Conservation (phyloP, 2,329 filamentous ascomycete species). For the Colletotrichum sp. region DNA sequence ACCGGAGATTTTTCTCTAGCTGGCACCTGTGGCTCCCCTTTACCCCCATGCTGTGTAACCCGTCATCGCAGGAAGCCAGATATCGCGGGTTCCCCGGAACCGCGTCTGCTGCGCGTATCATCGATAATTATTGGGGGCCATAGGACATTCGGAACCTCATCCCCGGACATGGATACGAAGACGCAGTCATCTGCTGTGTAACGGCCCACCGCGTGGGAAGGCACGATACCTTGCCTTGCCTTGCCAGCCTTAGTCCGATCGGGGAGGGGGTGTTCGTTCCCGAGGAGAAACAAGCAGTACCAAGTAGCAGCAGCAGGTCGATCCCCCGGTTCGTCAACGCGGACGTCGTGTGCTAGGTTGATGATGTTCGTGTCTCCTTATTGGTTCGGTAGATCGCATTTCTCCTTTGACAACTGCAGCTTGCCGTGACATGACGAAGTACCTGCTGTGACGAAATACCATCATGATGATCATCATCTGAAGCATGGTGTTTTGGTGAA, state of each 20-base stretch:
- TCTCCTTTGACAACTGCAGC: not conserved
- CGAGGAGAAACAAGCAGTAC: not conserved
- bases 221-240: not conserved
- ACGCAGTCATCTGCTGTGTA: slow-evolving; percentile 17
- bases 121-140: not conserved
- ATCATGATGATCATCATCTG: not conserved
- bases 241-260: not conserved
- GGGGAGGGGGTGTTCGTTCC: not conserved
- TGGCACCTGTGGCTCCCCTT: not conserved
- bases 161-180: slow-evolving; percentile 1
- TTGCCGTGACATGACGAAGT: not conserved
- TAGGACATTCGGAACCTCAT: not conserved
- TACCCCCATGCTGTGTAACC: slow-evolving; percentile 13
- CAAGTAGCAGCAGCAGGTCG: not conserved
- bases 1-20: not conserved
- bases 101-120: not conserved
- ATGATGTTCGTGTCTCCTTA: not conserved
- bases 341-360: not conserved
- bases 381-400: not conserved
- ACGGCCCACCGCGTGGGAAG: not conserved
- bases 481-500: not conserved
- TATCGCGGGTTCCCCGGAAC: slow-evolving; percentile 10
- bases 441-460: not conserved
- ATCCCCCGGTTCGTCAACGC: slow-evolving; percentile 3
- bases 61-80: not conserved